phyloP scores from a whole-genome alignment of 345 rosid genomes.

The Ricinus communis region DNA sequence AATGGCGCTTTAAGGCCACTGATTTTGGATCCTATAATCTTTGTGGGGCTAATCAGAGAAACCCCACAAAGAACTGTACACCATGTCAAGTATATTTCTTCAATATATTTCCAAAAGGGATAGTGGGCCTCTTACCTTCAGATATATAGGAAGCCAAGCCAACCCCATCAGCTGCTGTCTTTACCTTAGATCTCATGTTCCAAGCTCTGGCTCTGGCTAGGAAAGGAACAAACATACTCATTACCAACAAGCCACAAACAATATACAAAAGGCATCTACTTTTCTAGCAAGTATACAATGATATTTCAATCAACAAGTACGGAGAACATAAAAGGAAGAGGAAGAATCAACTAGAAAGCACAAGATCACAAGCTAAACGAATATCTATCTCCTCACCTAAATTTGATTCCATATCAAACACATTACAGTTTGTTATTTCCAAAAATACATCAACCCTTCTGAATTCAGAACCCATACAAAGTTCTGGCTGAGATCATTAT shows the following conservation, averaged over 20 bases:
- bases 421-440: not conserved
- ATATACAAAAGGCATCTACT: not conserved
- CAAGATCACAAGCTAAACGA: not conserved
- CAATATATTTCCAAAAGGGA: not conserved
- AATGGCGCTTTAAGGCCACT: not conserved
- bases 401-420: not conserved
- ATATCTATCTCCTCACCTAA: not conserved
- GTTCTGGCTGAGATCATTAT: not conserved
- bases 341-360: not conserved
- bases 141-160: not conserved
- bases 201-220: not conserved
- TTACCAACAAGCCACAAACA: not conserved
- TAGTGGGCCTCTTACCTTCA: not conserved
- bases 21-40: slow-evolving; percentile 6
- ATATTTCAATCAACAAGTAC: not conserved
- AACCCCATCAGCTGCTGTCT: slow-evolving; percentile 4
- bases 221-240: not conserved
- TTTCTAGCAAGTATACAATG: slow-evolving; percentile 3
- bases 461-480: not conserved
- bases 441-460: not conserved
- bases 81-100: not conserved
- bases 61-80: not conserved
- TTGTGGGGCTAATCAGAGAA: not conserved
- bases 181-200: not conserved
- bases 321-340: not conserved